Evolutionary conservation across 345 rosid genomes (phyloP), one percentile per base, ranked within the genome.

Genomic region (Hirschfeldia incana): DNA sequence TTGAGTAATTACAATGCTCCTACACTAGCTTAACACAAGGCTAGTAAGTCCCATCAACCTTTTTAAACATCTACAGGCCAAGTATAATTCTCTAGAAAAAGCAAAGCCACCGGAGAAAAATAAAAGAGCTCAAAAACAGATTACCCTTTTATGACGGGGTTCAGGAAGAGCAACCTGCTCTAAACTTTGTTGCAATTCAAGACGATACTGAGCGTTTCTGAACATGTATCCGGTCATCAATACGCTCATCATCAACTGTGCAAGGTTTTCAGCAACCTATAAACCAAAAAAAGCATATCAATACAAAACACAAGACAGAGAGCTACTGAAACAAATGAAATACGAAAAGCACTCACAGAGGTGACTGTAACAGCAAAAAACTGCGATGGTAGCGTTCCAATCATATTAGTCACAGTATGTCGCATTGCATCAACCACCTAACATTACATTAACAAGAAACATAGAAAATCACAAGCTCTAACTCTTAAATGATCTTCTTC

Each of bases 151-250:
- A 61, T 95, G 87, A 63, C 86, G 88, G 30, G 72, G 87, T n/a
- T 91, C 94, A 55, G 94, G 97, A 66, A 93, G 92, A 75, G 97
- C 94, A 80, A 84, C 97, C 77, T 86, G 97, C 83, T 93, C 94
- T 86, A 95, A 85, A 81, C 98, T 88, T 70, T 91, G 93, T 65
- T 95, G 98, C 89, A 95, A 84, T 55, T 95, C 99, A 81, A 95
- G 53, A 68, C 97, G 91, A 76, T 86, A 90, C 39, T 95, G 97
- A 44, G 91, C 98, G 72, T 91, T 95, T 87, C 86, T 86, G 73
- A 95, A 93, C 99, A 95, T 93, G 80, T 95, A 95, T 46, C 99
- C 99, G 71, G 98, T 95, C 97, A 93, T 91, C 91, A 95, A 78
- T 16, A 95, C 89, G 11, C 98, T 91, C 79, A 91, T 91, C 99